phyloP scores from a whole-genome alignment of 768 basidiomycete genomes.

The Butyriboletus loyo region DNA sequence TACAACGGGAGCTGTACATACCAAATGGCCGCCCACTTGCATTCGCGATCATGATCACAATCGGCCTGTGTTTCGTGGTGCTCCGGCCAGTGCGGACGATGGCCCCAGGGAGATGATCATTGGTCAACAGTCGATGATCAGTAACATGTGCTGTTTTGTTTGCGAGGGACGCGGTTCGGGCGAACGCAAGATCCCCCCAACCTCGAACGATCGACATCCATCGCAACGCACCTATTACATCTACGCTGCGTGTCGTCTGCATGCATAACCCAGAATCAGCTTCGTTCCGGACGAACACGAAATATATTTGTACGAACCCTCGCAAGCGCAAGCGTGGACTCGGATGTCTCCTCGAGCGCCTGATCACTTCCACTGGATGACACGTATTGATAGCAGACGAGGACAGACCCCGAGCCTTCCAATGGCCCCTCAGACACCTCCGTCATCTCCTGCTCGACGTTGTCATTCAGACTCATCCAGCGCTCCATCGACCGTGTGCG shows the following conservation, averaged over 20 bases:
- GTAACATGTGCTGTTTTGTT: conserved; percentile 1
- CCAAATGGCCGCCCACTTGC: conserved; percentile 8
- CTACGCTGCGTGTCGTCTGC: conserved; percentile 1
- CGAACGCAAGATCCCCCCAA: background rate
- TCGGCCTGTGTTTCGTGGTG: background rate
- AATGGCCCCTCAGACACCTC: background rate
- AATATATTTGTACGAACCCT: conserved; percentile 2
- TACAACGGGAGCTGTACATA: background rate
- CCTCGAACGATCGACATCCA: background rate
- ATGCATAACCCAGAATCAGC: background rate
- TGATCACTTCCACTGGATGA: background rate
- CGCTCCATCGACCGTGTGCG: background rate
- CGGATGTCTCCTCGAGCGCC: background rate
- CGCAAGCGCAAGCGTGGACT: background rate
- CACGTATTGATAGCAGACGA: background rate
- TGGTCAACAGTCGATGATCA: background rate
- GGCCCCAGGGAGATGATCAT: background rate
- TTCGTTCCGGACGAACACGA: background rate
- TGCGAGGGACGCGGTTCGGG: background rate
- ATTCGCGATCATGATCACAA: conserved; percentile 5
- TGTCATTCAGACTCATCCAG: background rate
- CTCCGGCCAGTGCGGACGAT: conserved; percentile 2
- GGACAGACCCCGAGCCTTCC: background rate
- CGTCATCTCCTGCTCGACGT: background rate
- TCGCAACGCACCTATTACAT: background rate